These are phyloP conservation scores for Neofusicoccum cordaticola DNA, from an alignment of 2,329 filamentous ascomycete genomes.

Conservation along the genomic window DNA sequence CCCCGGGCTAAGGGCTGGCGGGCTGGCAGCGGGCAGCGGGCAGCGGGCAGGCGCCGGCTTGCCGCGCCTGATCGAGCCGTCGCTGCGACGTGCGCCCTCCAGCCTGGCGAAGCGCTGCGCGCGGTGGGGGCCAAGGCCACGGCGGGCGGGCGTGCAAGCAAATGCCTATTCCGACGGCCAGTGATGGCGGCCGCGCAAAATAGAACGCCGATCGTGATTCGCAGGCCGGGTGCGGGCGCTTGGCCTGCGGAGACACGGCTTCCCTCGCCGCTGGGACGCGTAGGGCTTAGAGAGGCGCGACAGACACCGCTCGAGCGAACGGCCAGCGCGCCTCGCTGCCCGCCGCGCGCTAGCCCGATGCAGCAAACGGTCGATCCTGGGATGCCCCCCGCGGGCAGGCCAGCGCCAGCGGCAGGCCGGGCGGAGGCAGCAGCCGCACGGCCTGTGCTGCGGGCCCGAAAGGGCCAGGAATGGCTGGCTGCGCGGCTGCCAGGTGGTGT, in stretches of 20 bases:
- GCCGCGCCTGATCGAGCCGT: conserved; percentile 1
- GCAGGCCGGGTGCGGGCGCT: background rate
- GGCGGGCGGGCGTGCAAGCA: background rate
- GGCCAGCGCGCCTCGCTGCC: no score
- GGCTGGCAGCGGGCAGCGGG: no score
- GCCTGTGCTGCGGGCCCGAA: background rate
- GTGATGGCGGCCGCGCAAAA: no score
- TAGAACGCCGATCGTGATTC: no score
- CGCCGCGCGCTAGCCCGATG: no score
- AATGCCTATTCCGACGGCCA: background rate
- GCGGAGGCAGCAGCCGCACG: background rate
- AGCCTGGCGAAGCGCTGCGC: background rate
- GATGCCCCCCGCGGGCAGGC: background rate
- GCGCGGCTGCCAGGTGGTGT: background rate
- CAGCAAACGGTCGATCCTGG: no score
- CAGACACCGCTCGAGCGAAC: background rate
- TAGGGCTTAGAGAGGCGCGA: background rate
- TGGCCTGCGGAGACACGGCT: background rate
- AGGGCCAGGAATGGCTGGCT: background rate
- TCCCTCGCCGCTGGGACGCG: background rate
- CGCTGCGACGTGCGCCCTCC: background rate
- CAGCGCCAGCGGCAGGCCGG: background rate
- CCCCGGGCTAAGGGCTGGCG: background rate
- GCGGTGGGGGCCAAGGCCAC: conserved; percentile 5
- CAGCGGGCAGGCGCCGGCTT: background rate